Evolutionary conservation across 1,139 yeast genomes (phyloP), one percentile per base, ranked within the genome.

Genomic region (Kazachstania sp.): DNA sequence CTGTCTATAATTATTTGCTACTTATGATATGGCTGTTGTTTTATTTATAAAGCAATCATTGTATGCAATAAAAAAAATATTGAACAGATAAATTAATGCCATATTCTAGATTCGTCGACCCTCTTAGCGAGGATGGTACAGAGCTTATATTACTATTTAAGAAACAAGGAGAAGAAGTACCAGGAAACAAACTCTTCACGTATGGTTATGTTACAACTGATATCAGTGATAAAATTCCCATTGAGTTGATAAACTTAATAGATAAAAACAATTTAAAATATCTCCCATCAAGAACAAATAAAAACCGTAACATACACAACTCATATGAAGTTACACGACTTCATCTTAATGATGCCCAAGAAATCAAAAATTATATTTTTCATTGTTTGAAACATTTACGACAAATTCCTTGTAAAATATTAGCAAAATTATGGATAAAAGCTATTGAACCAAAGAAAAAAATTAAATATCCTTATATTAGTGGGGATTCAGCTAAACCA

Each of bases 341-440:
- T 13, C 4, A 36, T 36, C 12, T 36, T 12, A 16, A 15, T 16
- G 23, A 36, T 15, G 13, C 13, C 9, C 19, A 23, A 1, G 34
- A 12, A 20, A 30, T 26, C 4, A 18, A 20, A 13, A 30, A 38
- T 2, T 38, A 46, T 36, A 12, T 58, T 50, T 32, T 32, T 53
- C 12, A 31, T 19, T 56, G 52, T 26, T 55, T 64, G 18, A 52
- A 54, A 18, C 65, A 65, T 35, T 56, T 78, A 36, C 76, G 74
- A 54, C 92, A 83, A 58, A 58, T 70, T 1, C 70, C 75, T 1
- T 84, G 92, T 59, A 82, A 82, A 54, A 59, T 69, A 3, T 63
- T 84, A 13, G 83, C 86, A 12, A 83, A 83, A 60, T 69, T 73
- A 15, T 83, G 90, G 88, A 81, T 84, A 45, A 77, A 74, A 55